Evolutionary conservation across 441 rosid genomes (phyloP).

Genomic region (Croton laevigatus): DNA sequence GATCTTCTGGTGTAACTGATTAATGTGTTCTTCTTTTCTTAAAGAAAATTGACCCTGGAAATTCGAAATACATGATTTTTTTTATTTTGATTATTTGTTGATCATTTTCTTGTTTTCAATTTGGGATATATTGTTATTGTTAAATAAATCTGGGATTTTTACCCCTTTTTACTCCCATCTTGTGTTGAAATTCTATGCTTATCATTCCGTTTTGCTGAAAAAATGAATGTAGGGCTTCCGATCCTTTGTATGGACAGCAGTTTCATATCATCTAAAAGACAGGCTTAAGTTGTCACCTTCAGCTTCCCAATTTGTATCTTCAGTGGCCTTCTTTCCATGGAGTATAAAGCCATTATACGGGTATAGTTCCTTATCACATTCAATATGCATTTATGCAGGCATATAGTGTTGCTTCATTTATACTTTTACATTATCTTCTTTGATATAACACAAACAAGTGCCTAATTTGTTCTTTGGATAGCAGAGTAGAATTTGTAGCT

Average conservation of each 20-base stretch:
- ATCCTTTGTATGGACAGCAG: slow-evolving; percentile 96
- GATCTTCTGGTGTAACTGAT: background rate
- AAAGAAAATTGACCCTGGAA: background rate
- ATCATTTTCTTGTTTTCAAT: background rate
- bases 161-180: background rate
- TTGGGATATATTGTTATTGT: background rate
- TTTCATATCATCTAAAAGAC: slow-evolving; percentile 93
- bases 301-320: slow-evolving; percentile 84
- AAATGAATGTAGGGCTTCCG: slow-evolving; percentile 72
- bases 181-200: background rate
- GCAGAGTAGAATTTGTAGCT: background rate
- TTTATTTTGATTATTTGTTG: too few species aligned
- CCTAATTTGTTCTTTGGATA: background rate
- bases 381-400: background rate
- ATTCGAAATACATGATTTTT: too few species aligned
- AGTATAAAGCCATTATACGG: slow-evolving; percentile 93
- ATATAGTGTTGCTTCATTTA: background rate
- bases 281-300: slow-evolving; percentile 85
- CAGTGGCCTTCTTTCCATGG: slow-evolving; percentile 90
- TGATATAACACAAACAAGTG: too few species aligned
- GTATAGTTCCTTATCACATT: slow-evolving; percentile 35
- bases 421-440: background rate
- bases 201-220: background rate
- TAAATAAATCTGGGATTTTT: background rate
- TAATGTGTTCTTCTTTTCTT: background rate